Conservation (phyloP, 2,329 filamentous ascomycete species). For the Alternaria burnsii region DNA sequence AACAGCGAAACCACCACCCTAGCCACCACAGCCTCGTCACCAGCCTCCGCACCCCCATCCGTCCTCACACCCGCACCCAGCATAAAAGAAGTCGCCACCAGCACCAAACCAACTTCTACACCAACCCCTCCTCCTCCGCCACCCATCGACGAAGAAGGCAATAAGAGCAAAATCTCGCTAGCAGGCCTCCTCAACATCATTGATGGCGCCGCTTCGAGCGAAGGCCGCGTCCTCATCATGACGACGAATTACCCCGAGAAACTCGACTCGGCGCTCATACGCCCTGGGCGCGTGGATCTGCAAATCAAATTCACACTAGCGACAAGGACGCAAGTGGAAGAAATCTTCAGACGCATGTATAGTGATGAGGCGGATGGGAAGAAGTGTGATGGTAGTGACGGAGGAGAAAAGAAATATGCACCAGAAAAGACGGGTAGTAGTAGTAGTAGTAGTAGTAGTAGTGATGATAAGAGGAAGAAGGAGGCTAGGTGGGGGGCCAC, state of each 20-base stretch:
- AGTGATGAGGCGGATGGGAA: constrained; percentile 3
- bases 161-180: constrained; percentile 69
- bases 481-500: no score
- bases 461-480: no score
- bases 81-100: not conserved
- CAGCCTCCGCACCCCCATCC: not conserved
- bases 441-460: no score
- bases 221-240: constrained; percentile 57
- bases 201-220: constrained; percentile 80
- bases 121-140: not conserved
- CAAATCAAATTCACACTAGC: constrained; percentile 34
- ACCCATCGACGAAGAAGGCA: not conserved
- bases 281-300: constrained; percentile 68
- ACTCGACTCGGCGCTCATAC: constrained; percentile 64
- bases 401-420: not conserved
- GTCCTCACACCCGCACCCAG: not conserved
- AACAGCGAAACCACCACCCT: constrained; percentile 12
- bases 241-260: constrained; percentile 37
- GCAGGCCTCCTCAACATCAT: constrained; percentile 84
- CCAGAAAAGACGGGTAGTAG: not conserved
- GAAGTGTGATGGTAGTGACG: not conserved
- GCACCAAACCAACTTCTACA: not conserved
- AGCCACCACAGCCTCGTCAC: not conserved
- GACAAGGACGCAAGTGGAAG: constrained; percentile 10
- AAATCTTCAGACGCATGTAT: constrained; percentile 36